Evolutionary conservation across 495 filamentous ascomycete genomes (phyloP), one percentile per base, ranked within the genome.

Genomic region (Wilcoxina mikolae): DNA sequence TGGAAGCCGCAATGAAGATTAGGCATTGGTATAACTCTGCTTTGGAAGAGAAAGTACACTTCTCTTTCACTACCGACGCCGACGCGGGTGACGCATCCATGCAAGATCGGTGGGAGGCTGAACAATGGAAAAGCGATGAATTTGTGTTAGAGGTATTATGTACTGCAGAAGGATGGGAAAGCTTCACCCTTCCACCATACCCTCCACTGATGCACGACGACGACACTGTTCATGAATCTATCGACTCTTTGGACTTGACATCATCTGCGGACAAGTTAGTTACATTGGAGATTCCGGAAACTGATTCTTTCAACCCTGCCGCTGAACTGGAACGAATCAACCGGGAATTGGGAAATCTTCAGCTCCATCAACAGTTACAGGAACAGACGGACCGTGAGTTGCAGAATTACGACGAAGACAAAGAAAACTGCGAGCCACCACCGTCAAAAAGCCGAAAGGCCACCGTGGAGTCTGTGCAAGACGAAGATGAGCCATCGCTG

Each of bases 281-380:
- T 10, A 48, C 62, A 26, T 56, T 59, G 18, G 56, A 62, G 18
- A 56, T 46, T 15, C 35, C 51, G 9, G 38, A 26, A 29, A 51
- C 17, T 20, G 39, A 44, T 4, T 27, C 15, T 10, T 60, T 64
- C 33, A 53, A 62, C 55, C 45, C 53, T 23, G 46, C 51, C 2
- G 60, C 48, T 4, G 61, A 44, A 41, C 22, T 65, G 31, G 61
- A 60, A 20, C 59, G 54, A 22, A 65, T 65, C n/a, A 64, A 65
- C 44, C 45, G 61, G 23, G 61, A 58, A 20, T 46, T 65, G 23
- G 53, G 52, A 3, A 57, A 58, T 26, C 38, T 65, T 9, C 53
- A 65, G 17, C 57, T 56, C 11, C 59, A 60, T 18, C 57, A 60
- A 17, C 53, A 28, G 12, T 24, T 55, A 17, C 15, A 28, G n/a